phyloP scores from a whole-genome alignment of 345 rosid species.

The Populus euphratica region DNA sequence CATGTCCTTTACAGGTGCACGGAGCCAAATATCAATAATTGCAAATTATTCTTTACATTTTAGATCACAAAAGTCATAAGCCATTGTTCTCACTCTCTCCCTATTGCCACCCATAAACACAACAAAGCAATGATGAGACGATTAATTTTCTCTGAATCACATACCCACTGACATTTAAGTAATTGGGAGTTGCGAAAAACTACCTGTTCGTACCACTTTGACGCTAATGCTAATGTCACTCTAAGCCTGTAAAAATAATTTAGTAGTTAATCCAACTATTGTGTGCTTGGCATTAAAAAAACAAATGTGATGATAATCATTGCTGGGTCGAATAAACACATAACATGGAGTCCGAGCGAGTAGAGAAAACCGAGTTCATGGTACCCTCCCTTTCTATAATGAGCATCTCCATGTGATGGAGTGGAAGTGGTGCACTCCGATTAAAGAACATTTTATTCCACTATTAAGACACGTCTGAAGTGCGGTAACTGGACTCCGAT shows the following conservation, averaged over 20 bases:
- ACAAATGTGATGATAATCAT: conserved; percentile 18
- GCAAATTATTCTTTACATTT: not conserved
- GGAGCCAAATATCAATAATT: not conserved
- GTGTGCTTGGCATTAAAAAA: not conserved
- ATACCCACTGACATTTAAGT: not conserved
- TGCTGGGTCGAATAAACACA: not conserved
- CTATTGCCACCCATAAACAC: not conserved
- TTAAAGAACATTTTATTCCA: no score
- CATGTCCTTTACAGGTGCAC: conserved; percentile 10
- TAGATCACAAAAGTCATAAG: conserved; percentile 7
- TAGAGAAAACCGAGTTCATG: not conserved
- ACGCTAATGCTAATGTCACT: conserved; percentile 13
- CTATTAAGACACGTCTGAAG: no score
- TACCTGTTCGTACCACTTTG: conserved; percentile 4
- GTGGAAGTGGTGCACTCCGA: no score
- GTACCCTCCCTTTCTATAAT: no score
- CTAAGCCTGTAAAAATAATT: conserved; percentile 14
- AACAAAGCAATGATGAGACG: not conserved
- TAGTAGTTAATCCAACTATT: conserved; percentile 3
- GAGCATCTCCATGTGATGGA: no score
- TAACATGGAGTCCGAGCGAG: not conserved
- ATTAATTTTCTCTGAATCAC: conserved; percentile 15
- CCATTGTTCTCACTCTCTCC: not conserved
- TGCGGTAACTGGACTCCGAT: no score
- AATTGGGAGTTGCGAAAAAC: not conserved